These are phyloP conservation scores for Purpureocillium takamizusanense DNA, from an alignment of 2,329 filamentous ascomycete genomes.

Conservation along the genomic window DNA sequence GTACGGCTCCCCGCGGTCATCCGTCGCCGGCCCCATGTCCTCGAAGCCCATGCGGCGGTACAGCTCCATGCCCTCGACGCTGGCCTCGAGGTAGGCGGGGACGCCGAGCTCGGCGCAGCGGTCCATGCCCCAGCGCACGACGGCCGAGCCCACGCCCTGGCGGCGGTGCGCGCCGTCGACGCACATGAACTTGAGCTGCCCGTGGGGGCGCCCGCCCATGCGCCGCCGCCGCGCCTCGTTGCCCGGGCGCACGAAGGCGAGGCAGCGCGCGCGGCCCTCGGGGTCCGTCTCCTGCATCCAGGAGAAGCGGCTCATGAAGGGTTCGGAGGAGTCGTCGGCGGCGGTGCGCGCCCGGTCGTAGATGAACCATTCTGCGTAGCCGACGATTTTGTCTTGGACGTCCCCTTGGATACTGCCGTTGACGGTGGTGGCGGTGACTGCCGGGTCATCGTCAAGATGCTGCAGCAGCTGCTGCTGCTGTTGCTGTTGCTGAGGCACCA, in stretches of 20 bases:
- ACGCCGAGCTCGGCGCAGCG: slow-evolving; percentile 5
- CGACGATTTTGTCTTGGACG: slow-evolving; percentile 7
- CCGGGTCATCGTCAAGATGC: too few species aligned
- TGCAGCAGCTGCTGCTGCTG: too few species aligned
- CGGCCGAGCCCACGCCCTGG: neutral
- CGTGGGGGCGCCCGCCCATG: slow-evolving; percentile 3
- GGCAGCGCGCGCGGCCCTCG: neutral
- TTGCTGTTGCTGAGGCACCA: too few species aligned
- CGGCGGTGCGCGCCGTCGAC: slow-evolving; percentile 4
- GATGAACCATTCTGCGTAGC: slow-evolving; percentile 6
- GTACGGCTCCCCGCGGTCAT: neutral
- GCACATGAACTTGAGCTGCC: slow-evolving; percentile 4
- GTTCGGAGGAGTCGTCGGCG: slow-evolving; percentile 2
- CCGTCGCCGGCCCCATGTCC: neutral
- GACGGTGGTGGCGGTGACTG: too few species aligned
- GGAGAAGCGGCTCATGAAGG: neutral
- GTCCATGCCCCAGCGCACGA: slow-evolving; percentile 4
- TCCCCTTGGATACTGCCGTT: neutral
- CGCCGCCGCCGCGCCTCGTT: neutral
- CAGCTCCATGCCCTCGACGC: slow-evolving; percentile 5
- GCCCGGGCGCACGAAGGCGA: neutral
- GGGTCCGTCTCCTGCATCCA: neutral
- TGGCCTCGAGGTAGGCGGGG: slow-evolving; percentile 8
- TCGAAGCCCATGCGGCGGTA: slow-evolving; percentile 6
- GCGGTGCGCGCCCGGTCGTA: slow-evolving; percentile 3